Evolutionary conservation across 2,329 filamentous ascomycete species (phyloP).

Genomic region (Xylariaceae sp.): DNA sequence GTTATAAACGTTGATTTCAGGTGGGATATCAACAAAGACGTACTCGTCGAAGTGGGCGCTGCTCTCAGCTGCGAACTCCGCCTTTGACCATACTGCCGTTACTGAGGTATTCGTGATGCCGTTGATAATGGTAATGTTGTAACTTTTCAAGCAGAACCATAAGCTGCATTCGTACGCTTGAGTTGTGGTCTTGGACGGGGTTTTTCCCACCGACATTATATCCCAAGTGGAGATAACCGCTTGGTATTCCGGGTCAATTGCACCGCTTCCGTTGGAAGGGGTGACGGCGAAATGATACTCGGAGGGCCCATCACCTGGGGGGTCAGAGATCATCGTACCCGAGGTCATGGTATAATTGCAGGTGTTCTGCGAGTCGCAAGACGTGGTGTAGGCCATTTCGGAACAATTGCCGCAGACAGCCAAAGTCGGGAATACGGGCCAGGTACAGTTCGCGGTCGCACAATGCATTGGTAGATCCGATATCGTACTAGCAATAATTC

Average conservation of each 20-base stretch:
- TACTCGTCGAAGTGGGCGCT: slow-evolving; percentile 26
- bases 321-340: slow-evolving; percentile 23
- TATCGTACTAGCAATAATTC: slow-evolving; percentile 29
- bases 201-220: slow-evolving; percentile 26
- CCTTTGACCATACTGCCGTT: slow-evolving; percentile 26
- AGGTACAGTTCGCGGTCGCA: slow-evolving; percentile 30
- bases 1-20: slow-evolving; percentile 20
- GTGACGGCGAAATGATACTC: slow-evolving; percentile 27
- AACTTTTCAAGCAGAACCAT: slow-evolving; percentile 34
- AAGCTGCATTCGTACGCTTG: slow-evolving; percentile 30
- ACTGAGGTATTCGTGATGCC: slow-evolving; percentile 23
- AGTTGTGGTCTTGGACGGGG: slow-evolving; percentile 10
- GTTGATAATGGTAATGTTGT: slow-evolving; percentile 24
- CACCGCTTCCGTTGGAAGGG: slow-evolving; percentile 18
- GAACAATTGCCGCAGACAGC: slow-evolving; percentile 32
- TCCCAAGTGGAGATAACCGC: slow-evolving; percentile 34
- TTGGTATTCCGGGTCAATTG: slow-evolving; percentile 13
- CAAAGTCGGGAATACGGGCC: slow-evolving; percentile 32
- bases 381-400: slow-evolving; percentile 8
- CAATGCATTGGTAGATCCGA: slow-evolving; percentile 24
- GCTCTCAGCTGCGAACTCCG: slow-evolving; percentile 20
- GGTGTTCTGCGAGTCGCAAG: slow-evolving; percentile 11
- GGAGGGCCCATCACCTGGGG: slow-evolving; percentile 12
- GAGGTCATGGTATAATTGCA: slow-evolving; percentile 28
- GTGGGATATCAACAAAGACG: slow-evolving; percentile 28